Evolutionary conservation across 225 moss, liverwort and hornwort species (phyloP).

Genomic region (Bryum argenteum): DNA sequence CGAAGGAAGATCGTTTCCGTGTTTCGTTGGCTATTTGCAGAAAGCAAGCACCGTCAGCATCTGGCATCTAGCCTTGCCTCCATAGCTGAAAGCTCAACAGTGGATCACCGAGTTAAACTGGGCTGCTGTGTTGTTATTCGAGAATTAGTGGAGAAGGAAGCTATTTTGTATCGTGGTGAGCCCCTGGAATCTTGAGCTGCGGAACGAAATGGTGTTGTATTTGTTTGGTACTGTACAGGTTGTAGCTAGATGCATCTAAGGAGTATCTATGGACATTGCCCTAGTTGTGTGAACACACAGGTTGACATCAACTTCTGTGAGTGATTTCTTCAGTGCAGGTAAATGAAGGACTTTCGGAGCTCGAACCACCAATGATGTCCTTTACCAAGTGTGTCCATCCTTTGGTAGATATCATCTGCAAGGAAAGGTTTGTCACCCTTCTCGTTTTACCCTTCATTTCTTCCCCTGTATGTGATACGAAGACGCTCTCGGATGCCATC

Average conservation of each 20-base stretch:
- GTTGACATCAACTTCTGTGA: conserved; percentile 8
- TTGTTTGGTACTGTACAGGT: conserved; percentile 9
- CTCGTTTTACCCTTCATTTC: conserved; percentile 9
- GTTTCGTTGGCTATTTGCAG: conserved; percentile 63
- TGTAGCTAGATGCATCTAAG: conserved; percentile 13
- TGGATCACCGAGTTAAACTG: conserved; percentile 72
- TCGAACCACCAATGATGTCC: conserved; percentile 42
- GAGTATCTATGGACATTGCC: background rate
- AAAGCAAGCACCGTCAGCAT: conserved; percentile 41
- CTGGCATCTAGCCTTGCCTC: conserved; percentile 55
- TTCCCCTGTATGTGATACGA: conserved; percentile 7
- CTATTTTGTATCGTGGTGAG: conserved; percentile 59
- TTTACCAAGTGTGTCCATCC: conserved; percentile 48
- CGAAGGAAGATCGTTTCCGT: conserved; percentile 67
- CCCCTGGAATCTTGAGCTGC: conserved; percentile 11
- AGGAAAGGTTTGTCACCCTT: conserved; percentile 46
- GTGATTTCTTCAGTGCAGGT: conserved; percentile 46
- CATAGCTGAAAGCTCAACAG: conserved; percentile 43
- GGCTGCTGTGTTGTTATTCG: conserved; percentile 93
- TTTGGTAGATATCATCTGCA: conserved; percentile 48
- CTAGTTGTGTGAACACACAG: conserved; percentile 8
- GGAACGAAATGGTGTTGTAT: background rate
- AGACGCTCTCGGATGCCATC: conserved; percentile 1
- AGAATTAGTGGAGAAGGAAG: conserved; percentile 71
- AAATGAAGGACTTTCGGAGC: conserved; percentile 36